phyloP scores from a whole-genome alignment of 495 filamentous ascomycete species.

The Daldinia caldariorum region DNA sequence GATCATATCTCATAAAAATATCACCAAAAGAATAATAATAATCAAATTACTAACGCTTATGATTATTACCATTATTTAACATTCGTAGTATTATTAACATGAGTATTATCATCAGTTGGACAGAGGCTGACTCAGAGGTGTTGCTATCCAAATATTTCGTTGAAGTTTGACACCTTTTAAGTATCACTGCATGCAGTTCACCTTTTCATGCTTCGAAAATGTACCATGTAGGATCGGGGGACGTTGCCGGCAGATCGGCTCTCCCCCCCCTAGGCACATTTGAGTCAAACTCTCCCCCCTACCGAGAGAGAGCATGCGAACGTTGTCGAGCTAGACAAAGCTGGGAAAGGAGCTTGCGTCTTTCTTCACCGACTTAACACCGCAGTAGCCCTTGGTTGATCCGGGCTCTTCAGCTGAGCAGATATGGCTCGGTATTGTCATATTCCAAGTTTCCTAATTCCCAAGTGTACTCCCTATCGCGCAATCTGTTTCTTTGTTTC shows the following conservation, averaged over 20 bases:
- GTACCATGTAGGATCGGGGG: slow-evolving; percentile 11
- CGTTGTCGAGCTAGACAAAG: slow-evolving; percentile 19
- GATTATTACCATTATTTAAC: background rate
- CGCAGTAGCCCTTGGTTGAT: slow-evolving; percentile 36
- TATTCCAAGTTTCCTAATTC: slow-evolving; percentile 3
- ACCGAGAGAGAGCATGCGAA: slow-evolving; percentile 10
- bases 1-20: slow-evolving; percentile 27
- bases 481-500: slow-evolving; percentile 26
- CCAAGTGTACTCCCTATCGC: slow-evolving; percentile 23
- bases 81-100: too few relatives aligned
- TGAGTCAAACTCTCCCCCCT: slow-evolving; percentile 25
- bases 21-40: too few relatives aligned
- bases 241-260: slow-evolving; percentile 29
- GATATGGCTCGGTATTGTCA: slow-evolving; percentile 38
- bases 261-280: slow-evolving; percentile 32
- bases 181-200: slow-evolving; percentile 3
- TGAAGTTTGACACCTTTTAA: background rate
- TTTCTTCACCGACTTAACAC: slow-evolving; percentile 37
- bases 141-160: slow-evolving; percentile 8
- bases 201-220: background rate
- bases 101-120: background rate
- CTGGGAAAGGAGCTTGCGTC: slow-evolving; percentile 28
- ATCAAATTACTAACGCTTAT: slow-evolving; percentile 21
- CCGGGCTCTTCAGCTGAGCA: slow-evolving; percentile 40
- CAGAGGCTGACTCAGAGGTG: slow-evolving; percentile 32